Base-by-base conservation (phyloP, 2,329 filamentous ascomycete genomes). In the Chrysoporthe cubensis region DNA sequence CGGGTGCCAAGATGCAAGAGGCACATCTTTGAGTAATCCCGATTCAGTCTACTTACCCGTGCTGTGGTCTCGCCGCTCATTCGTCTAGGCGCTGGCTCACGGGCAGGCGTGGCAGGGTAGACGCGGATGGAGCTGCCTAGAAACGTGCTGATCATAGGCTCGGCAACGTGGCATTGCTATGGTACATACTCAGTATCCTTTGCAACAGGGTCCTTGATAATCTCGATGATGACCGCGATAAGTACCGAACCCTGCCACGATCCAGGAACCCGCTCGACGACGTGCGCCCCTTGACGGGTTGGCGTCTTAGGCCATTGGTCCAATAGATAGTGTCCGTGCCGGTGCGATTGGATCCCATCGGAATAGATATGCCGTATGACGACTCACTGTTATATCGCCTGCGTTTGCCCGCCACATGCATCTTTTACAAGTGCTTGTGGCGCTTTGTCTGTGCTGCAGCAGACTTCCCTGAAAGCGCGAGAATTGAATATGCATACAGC, bases 181-280 rank as follows among this genome's bases (percentile, higher is more conserved):
- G 26, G 68, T 65, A 50, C 62, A 56, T 40, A 50, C 26, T 37
- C 21, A 26, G 34, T 43, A 52, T 11, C 50, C 50, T 42, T 66
- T 48, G 50, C 52, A 54, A 44, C 26, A 50, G 40, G 42, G 26
- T 37, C 56, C n/a, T 40, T 54, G 60, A 18, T 60, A 58, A 48
- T 32, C 34, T 48, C 46, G 67, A 59, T 26, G 42, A 48, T 46
- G 62, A 46, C n/a, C 48, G 65, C 40, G 62, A 65, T 59, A 42
- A 43, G 32, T 65, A 62, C 34, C 43, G 57, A 61, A 62, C 60
- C 48, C 65, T 65, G 57, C 43, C 21, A 54, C 56, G n/a, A 67
- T 65, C 65, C 65, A 69, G 67, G 67, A 69, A 69, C 67, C 34
- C 43, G 59, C 44, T 61, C 40, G 26, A 58, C 54, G 14, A 56